Evolutionary conservation across 2,329 filamentous ascomycete genomes (phyloP).

Genomic region (Exophiala bonariae): DNA sequence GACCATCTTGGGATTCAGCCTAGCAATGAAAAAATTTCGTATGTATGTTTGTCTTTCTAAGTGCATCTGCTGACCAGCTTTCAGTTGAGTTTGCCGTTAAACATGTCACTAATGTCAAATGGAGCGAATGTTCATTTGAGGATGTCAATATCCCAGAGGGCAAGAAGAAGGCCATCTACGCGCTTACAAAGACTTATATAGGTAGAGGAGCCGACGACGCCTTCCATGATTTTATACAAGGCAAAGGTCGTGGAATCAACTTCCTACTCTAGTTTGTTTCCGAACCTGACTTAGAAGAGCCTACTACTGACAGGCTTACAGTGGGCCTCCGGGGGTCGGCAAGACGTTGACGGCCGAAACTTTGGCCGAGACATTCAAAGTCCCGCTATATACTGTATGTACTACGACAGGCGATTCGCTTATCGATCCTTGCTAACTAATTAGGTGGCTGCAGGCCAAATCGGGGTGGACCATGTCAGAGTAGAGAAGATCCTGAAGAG

Average conservation of each 20-base stretch:
- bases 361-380: conserved; percentile 52
- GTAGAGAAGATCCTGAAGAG: conserved; percentile 1
- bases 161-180: background rate
- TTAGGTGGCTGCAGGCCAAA: conserved; percentile 28
- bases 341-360: conserved; percentile 60
- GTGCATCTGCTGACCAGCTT: background rate
- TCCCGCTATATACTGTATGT: conserved; percentile 54
- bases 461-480: conserved; percentile 26
- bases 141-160: background rate
- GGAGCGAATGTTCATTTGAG: background rate
- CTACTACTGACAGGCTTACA: no score
- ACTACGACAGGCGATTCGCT: background rate
- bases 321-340: conserved; percentile 52
- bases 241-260: conserved; percentile 21
- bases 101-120: background rate
- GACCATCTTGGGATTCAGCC: conserved; percentile 1
- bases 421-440: background rate
- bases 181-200: background rate
- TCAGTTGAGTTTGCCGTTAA: background rate
- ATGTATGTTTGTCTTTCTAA: background rate
- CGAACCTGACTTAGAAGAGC: no score
- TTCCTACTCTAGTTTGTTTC: conserved; percentile 15
- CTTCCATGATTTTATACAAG: conserved; percentile 13
- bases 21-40: background rate
- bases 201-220: background rate